Percentiles rank a stretch among this genome's conserved stretches.
phyloP scores from a whole-genome alignment of 345 rosid species.

The Sisymbrium irio region DNA sequence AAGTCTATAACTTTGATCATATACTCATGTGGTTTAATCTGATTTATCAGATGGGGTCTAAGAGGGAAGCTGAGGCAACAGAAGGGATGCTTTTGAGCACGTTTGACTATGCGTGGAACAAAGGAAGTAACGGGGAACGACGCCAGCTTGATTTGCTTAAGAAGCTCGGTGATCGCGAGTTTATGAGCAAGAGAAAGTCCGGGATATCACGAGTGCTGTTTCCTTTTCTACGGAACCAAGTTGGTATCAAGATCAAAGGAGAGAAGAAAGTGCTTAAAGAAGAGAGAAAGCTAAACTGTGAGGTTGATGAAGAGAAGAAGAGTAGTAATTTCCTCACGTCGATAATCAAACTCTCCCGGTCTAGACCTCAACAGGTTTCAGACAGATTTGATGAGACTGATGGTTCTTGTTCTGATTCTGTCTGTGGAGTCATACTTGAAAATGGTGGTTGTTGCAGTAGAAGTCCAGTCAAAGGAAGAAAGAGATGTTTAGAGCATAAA shows the following conservation, averaged over 20 bases:
- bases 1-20: neutral
- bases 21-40: neutral
- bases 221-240: conserved; percentile 44
- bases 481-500: conserved; percentile 69
- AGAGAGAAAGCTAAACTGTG: conserved; percentile 21
- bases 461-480: conserved; percentile 55
- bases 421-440: conserved; percentile 53
- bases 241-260: conserved; percentile 60
- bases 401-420: conserved; percentile 21
- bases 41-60: conserved; percentile 57
- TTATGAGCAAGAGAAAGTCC: conserved; percentile 33
- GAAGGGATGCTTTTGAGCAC: conserved; percentile 56
- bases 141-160: conserved; percentile 55
- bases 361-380: conserved; percentile 49
- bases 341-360: conserved; percentile 51
- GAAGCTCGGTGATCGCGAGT: conserved; percentile 47
- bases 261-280: conserved; percentile 33
- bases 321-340: conserved; percentile 32
- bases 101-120: conserved; percentile 96
- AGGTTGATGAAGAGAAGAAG: conserved; percentile 38
- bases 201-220: conserved; percentile 37
- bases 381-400: conserved; percentile 18
- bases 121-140: conserved; percentile 64
- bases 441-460: conserved; percentile 49
- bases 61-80: conserved; percentile 55